A percentile compares a stretch with the other conserved stretches of the same genome.
Evolutionary conservation across 345 rosid species (phyloP).

Genomic region (Carallia pectinifolia): DNA sequence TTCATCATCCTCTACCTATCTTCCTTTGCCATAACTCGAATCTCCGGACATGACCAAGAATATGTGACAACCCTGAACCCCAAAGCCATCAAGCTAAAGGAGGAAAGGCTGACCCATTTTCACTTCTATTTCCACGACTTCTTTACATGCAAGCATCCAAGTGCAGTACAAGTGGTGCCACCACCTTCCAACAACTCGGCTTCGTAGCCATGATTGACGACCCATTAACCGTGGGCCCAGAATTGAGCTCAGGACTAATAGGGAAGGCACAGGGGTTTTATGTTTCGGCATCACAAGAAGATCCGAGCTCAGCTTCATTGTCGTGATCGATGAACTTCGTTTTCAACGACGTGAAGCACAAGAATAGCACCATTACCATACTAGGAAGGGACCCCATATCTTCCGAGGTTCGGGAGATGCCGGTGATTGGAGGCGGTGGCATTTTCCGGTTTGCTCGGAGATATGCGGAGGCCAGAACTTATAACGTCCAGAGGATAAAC

Average conservation of each 20-base stretch:
- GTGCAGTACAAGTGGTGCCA: constrained; percentile 23
- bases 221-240: constrained; percentile 35
- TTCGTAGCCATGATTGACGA: constrained; percentile 36
- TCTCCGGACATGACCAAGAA: constrained; percentile 20
- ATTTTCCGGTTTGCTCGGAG: constrained; percentile 51
- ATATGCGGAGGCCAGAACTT: constrained; percentile 43
- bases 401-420: constrained; percentile 34
- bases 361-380: background rate
- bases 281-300: constrained; percentile 23
- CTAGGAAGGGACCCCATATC: background rate
- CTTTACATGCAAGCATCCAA: constrained; percentile 36
- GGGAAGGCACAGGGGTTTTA: constrained; percentile 50
- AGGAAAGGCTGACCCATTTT: constrained; percentile 48
- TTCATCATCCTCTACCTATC: constrained; percentile 13
- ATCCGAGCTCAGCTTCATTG: constrained; percentile 27
- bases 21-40: constrained; percentile 18
- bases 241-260: constrained; percentile 33
- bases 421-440: constrained; percentile 53
- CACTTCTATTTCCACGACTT: constrained; percentile 60
- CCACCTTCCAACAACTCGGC: constrained; percentile 24
- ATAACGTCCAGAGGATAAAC: constrained; percentile 19
- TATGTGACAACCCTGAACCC: constrained; percentile 37
- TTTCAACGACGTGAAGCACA: background rate
- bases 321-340: constrained; percentile 42
- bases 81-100: constrained; percentile 9